Conservation (phyloP, 805 yeast species). For the Huiozyma sinensis region DNA sequence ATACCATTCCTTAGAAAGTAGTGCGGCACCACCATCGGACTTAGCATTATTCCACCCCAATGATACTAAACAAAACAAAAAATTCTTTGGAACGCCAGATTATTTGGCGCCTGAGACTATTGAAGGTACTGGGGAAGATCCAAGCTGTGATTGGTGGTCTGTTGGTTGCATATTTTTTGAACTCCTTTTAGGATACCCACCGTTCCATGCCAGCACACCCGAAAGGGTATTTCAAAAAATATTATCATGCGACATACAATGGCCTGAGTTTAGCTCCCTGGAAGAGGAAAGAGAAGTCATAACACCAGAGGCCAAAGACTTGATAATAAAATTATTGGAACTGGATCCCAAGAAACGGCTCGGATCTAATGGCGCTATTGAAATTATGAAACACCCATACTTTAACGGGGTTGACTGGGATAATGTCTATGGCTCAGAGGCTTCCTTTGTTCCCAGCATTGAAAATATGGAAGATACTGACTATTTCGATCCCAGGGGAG, state of each 20-base stretch:
- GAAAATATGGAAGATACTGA: conserved; percentile 82
- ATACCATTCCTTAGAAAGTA: not conserved
- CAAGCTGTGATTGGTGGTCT: conserved; percentile 81
- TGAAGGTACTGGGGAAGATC: conserved; percentile 71
- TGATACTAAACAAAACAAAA: conserved; percentile 40
- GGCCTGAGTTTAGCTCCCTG: conserved; percentile 59
- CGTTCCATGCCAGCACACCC: conserved; percentile 78
- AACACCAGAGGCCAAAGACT: conserved; percentile 59
- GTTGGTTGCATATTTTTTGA: conserved; percentile 93
- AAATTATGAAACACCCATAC: conserved; percentile 70
- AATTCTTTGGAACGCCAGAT: conserved; percentile 95
- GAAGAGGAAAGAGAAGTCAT: conserved; percentile 46
- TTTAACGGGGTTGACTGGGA: conserved; percentile 70
- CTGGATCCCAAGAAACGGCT: conserved; percentile 58
- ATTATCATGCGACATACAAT: conserved; percentile 57
- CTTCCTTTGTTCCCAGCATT: conserved; percentile 71
- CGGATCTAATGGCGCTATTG: conserved; percentile 70
- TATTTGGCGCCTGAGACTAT: conserved; percentile 96
- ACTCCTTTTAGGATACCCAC: conserved; percentile 86
- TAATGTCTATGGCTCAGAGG: conserved; percentile 53
- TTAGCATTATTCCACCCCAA: conserved; percentile 71
- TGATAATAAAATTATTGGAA: conserved; percentile 52
- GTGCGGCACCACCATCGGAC: conserved; percentile 21
- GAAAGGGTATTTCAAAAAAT: conserved; percentile 77
- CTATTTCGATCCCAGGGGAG: conserved; percentile 88